phyloP scores from a whole-genome alignment of 2,329 filamentous ascomycete species.

The Neofusicoccum umdonicola region DNA sequence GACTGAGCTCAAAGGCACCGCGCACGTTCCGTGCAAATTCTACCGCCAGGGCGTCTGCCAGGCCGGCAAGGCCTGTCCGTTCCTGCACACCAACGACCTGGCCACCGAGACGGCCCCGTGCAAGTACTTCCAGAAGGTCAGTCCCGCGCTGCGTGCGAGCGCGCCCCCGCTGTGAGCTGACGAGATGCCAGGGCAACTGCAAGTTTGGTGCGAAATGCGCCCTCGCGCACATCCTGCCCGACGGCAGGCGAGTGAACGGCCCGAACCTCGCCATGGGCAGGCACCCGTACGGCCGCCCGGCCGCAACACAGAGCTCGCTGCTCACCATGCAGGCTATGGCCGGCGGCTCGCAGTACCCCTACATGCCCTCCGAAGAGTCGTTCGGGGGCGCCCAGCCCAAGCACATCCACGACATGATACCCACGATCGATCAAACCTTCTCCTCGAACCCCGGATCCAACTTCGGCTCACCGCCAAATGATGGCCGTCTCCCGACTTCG shows the following conservation, averaged over 20 bases:
- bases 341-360: constrained; percentile 38
- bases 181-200: constrained; percentile 77
- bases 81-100: constrained; percentile 86
- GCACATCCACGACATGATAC: constrained; percentile 49
- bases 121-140: constrained; percentile 98
- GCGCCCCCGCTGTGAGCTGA: constrained; percentile 8
- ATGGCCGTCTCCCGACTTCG: constrained; percentile 71
- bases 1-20: constrained; percentile 65
- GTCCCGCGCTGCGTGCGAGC: background rate
- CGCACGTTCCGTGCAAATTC: constrained; percentile 99
- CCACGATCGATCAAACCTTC: constrained; percentile 58
- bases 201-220: constrained; percentile 98
- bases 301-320: constrained; percentile 68
- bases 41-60: constrained; percentile 95
- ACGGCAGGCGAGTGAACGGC: constrained; percentile 87
- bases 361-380: constrained; percentile 43
- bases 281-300: constrained; percentile 53
- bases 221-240: constrained; percentile 90
- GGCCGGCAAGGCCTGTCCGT: constrained; percentile 92
- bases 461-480: constrained; percentile 83
- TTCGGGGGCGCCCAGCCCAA: constrained; percentile 29
- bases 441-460: constrained; percentile 59
- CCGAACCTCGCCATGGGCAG: constrained; percentile 60
- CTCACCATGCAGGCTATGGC: constrained; percentile 56
- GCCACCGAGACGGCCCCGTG: constrained; percentile 82